phyloP scores from a whole-genome alignment of 2,329 filamentous ascomycete species.

The Mollisiaceae sp. region DNA sequence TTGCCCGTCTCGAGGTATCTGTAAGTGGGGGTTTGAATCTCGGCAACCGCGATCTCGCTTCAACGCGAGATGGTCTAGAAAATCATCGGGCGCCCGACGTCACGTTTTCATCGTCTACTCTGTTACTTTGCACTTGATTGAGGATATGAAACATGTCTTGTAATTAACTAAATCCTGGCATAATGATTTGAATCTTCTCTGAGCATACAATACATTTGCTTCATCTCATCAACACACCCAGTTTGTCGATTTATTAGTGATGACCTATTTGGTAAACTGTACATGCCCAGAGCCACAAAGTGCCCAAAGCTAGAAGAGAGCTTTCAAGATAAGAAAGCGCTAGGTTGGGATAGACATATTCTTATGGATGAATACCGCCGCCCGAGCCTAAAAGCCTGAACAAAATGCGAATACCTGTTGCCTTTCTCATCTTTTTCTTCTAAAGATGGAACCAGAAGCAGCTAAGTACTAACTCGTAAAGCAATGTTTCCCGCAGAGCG shows the following conservation, averaged over 20 bases:
- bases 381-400: background rate
- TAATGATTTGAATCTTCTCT: too few relatives aligned
- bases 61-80: background rate
- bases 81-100: background rate
- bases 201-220: too few relatives aligned
- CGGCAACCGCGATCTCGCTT: constrained; percentile 17
- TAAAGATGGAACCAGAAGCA: background rate
- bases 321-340: background rate
- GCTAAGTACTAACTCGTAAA: constrained; percentile 23
- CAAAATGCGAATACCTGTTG: constrained; percentile 17
- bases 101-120: background rate
- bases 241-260: too few relatives aligned
- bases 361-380: background rate
- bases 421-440: background rate
- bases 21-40: constrained; percentile 21
- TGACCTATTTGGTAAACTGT: background rate
- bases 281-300: background rate
- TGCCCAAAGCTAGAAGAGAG: background rate
- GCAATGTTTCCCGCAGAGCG: constrained; percentile 32
- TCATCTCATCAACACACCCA: too few relatives aligned
- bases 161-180: too few relatives aligned
- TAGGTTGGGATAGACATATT: too few relatives aligned
- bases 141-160: too few relatives aligned
- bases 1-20: constrained; percentile 7
- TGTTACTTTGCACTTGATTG: too few relatives aligned